phyloP scores from a whole-genome alignment of 495 filamentous ascomycete genomes.

The Penicillium verhagenii region DNA sequence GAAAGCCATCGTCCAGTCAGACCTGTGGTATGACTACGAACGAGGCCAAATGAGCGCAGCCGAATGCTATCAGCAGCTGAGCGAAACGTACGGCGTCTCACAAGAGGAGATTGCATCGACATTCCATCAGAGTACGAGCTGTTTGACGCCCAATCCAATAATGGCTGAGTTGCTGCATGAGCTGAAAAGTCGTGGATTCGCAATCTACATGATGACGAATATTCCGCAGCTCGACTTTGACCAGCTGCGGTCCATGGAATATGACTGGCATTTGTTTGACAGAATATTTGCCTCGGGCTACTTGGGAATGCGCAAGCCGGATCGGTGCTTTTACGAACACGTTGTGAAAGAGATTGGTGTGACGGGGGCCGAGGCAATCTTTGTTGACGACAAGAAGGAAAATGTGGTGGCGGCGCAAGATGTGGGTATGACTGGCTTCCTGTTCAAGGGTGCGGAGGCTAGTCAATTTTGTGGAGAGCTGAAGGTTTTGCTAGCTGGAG shows the following conservation, averaged over 20 bases:
- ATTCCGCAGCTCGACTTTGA: background rate
- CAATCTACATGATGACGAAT: background rate
- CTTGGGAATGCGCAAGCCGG: background rate
- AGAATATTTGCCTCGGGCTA: background rate
- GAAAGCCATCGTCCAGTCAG: background rate
- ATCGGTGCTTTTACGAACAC: background rate
- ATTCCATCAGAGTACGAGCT: background rate
- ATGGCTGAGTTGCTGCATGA: background rate
- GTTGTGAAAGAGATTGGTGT: background rate
- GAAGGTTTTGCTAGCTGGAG: no score
- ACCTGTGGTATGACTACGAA: background rate
- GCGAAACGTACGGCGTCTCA: background rate
- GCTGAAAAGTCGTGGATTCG: background rate
- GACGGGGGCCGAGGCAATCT: background rate
- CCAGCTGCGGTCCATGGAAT: background rate
- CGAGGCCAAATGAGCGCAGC: background rate
- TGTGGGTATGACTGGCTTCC: background rate
- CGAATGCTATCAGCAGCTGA: background rate
- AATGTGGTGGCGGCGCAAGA: background rate
- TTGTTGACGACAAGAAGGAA: background rate
- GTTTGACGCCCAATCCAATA: background rate
- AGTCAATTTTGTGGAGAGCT: no score
- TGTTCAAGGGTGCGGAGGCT: background rate
- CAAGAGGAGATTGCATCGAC: background rate
- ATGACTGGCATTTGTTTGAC: background rate